Percentiles rank a stretch among this genome's conserved stretches.
Evolutionary conservation across 2,329 filamentous ascomycete species (phyloP).

Genomic region (Colletotrichum scovillei): DNA sequence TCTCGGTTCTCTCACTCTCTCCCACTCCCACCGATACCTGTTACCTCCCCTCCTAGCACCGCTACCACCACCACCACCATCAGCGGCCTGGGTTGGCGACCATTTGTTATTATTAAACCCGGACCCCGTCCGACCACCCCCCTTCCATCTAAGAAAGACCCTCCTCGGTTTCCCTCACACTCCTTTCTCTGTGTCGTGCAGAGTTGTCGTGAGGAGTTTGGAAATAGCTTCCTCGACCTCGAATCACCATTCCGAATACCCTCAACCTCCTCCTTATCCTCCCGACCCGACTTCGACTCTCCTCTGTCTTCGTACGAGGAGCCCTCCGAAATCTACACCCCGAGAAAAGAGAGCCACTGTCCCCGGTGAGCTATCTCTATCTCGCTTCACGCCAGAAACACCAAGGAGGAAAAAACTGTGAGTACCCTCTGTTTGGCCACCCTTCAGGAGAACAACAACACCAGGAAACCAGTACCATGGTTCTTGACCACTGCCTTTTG

Average conservation of each 20-base stretch:
- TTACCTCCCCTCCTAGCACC: neutral
- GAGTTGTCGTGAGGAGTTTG: constrained; percentile 34
- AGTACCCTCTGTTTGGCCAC: constrained; percentile 25
- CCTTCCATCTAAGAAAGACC: constrained; percentile 34
- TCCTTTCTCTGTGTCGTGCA: constrained; percentile 34
- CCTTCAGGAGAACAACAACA: constrained; percentile 7
- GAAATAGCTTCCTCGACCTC: constrained; percentile 36
- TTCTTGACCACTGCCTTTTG: constrained; percentile 12
- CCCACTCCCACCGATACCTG: neutral
- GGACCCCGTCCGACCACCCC: constrained; percentile 40
- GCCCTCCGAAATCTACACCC: neutral
- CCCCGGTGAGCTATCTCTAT: constrained; percentile 16
- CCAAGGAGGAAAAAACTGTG: constrained; percentile 6
- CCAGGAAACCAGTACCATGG: constrained; percentile 4
- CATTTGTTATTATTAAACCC: constrained; percentile 41
- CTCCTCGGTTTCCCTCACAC: constrained; percentile 33
- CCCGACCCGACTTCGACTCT: neutral
- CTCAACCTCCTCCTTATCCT: neutral
- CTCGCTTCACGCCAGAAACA: neutral
- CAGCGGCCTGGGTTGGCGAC: constrained; percentile 21
- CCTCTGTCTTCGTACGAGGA: constrained; percentile 1
- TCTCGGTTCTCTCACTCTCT: constrained; percentile 1
- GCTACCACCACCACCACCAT: constrained; percentile 2
- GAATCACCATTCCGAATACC: constrained; percentile 10
- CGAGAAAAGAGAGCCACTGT: constrained; percentile 24